Percentiles rank a stretch among this genome's conserved stretches.
Evolutionary conservation across 345 rosid species (phyloP).

Genomic region (Hibiscus mutabilis): DNA sequence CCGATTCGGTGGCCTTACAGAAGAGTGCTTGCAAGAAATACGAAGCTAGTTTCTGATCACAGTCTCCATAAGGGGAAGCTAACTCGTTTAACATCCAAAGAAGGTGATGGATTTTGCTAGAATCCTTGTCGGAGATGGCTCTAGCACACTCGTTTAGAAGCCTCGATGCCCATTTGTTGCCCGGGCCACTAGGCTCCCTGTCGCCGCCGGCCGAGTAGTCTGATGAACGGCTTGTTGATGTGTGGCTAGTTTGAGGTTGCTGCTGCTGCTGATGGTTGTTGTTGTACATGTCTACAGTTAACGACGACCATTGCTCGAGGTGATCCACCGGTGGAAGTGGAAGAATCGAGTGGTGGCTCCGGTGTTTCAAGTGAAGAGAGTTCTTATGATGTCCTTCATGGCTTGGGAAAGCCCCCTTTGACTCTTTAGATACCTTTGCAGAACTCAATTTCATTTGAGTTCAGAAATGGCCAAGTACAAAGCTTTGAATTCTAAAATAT

Average conservation of each 20-base stretch:
- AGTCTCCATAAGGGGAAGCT: constrained; percentile 71
- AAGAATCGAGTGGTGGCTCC: constrained; percentile 9
- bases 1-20: constrained; percentile 62
- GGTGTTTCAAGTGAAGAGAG: constrained; percentile 24
- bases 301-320: constrained; percentile 22
- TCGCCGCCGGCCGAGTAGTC: constrained; percentile 33
- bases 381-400: constrained; percentile 31
- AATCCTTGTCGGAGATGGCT: constrained; percentile 67
- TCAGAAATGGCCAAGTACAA: constrained; percentile 26
- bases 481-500: constrained; percentile 13
- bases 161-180: constrained; percentile 48
- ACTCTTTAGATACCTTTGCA: constrained; percentile 19
- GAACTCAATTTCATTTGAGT: constrained; percentile 27
- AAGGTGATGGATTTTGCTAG: constrained; percentile 55
- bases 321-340: constrained; percentile 15
- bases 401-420: constrained; percentile 32
- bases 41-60: constrained; percentile 62
- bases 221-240: constrained; percentile 46
- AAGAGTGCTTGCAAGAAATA: constrained; percentile 71
- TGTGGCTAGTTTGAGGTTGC: constrained; percentile 30
- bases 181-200: constrained; percentile 16
- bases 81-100: constrained; percentile 75
- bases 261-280: constrained; percentile 13
- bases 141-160: constrained; percentile 63
- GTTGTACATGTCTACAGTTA: constrained; percentile 32